Percentiles rank a stretch among this genome's conserved stretches.
These are phyloP conservation scores for Penicillium janthinellum DNA, from an alignment of 2,329 filamentous ascomycete genomes.

Conservation along the genomic window DNA sequence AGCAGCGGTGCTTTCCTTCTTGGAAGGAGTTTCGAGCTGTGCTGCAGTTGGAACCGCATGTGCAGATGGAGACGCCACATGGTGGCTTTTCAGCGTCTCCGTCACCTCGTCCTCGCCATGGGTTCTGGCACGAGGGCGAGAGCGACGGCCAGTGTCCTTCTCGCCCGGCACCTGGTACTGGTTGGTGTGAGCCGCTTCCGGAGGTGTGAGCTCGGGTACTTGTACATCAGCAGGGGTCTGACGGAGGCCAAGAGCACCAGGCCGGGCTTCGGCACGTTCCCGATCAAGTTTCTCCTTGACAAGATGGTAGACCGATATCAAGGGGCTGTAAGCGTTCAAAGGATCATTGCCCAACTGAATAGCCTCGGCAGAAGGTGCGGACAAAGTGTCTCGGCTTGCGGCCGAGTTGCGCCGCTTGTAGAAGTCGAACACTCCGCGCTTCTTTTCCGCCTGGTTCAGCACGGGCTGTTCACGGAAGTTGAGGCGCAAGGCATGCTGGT, in stretches of 20 bases:
- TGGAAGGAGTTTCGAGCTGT: slow-evolving; percentile 62
- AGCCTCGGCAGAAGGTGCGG: slow-evolving; percentile 80
- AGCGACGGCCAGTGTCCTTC: slow-evolving; percentile 78
- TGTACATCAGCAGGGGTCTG: slow-evolving; percentile 60
- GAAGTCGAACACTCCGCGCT: slow-evolving; percentile 91
- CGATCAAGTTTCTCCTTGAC: slow-evolving; percentile 93
- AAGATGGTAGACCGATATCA: slow-evolving; percentile 92
- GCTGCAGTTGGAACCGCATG: slow-evolving; percentile 56
- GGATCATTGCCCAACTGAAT: slow-evolving; percentile 82
- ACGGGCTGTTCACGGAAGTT: slow-evolving; percentile 67
- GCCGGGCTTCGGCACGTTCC: slow-evolving; percentile 63
- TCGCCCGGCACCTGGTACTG: slow-evolving; percentile 89
- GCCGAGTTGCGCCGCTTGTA: slow-evolving; percentile 88
- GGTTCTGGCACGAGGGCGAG: slow-evolving; percentile 82
- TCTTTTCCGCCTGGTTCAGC: slow-evolving; percentile 70
- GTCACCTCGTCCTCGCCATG: slow-evolving; percentile 91
- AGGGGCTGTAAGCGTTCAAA: slow-evolving; percentile 86
- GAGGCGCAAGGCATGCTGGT: slow-evolving; percentile 77
- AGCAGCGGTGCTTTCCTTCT: slow-evolving; percentile 84
- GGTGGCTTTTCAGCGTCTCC: slow-evolving; percentile 69
- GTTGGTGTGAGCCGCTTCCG: slow-evolving; percentile 88
- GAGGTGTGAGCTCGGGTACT: slow-evolving; percentile 75
- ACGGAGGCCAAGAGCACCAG: slow-evolving; percentile 61
- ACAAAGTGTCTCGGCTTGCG: slow-evolving; percentile 82
- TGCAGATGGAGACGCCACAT: slow-evolving; percentile 53